Evolutionary conservation across 495 filamentous ascomycete genomes (phyloP).

Genomic region (Podospora sp.): DNA sequence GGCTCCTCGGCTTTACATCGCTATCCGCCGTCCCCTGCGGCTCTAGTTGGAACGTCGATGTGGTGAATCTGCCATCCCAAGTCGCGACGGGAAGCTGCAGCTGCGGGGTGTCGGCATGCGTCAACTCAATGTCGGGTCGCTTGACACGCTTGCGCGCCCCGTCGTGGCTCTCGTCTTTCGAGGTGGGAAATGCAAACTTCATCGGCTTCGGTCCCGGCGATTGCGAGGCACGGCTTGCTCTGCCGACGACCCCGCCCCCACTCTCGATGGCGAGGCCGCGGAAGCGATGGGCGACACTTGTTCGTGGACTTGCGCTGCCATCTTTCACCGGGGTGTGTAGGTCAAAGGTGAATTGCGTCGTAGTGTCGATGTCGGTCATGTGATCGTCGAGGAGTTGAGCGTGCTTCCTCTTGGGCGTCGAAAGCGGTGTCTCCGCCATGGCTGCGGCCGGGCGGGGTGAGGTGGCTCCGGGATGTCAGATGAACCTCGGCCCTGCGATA

Average conservation of each 20-base stretch:
- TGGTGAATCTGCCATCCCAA: not conserved
- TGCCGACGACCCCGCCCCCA: constrained; percentile 43
- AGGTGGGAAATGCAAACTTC: constrained; percentile 12
- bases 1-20: not conserved
- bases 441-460: not conserved
- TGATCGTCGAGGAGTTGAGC: constrained; percentile 33
- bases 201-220: constrained; percentile 26
- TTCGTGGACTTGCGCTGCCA: constrained; percentile 60
- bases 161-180: constrained; percentile 33
- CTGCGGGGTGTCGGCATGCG: constrained; percentile 21
- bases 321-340: constrained; percentile 37
- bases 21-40: not conserved
- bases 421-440: constrained; percentile 33
- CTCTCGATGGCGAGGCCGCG: constrained; percentile 61
- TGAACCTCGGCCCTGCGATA: not conserved
- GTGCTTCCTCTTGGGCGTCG: constrained; percentile 56
- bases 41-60: not conserved
- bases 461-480: not conserved
- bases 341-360: constrained; percentile 43
- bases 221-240: constrained; percentile 33
- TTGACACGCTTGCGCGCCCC: constrained; percentile 43
- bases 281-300: constrained; percentile 65
- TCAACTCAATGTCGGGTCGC: constrained; percentile 31
- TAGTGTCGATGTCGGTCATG: constrained; percentile 23
- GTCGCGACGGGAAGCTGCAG: constrained; percentile 1